phyloP scores from a whole-genome alignment of 306 rosid genomes.

The Quercus variabilis region DNA sequence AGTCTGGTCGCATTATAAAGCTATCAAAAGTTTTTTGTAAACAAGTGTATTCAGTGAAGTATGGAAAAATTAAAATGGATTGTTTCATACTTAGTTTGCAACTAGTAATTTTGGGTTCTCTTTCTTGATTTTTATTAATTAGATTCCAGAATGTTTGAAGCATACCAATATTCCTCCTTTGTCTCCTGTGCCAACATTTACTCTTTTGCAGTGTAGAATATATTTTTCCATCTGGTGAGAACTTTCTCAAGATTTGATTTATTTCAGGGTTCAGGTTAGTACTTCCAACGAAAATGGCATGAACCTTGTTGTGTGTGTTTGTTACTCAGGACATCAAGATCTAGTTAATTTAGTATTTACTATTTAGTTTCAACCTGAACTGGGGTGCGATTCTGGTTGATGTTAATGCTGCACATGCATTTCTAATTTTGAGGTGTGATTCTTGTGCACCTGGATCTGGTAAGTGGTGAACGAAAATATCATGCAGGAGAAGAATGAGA shows the following conservation, averaged over 20 bases:
- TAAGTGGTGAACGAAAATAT: background rate
- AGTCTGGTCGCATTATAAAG: background rate
- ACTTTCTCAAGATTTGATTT: background rate
- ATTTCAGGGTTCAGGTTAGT: background rate
- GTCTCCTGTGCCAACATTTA: background rate
- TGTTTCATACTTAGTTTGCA: background rate
- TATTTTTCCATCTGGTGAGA: background rate
- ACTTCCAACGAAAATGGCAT: background rate
- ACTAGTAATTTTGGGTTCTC: background rate
- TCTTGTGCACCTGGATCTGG: background rate
- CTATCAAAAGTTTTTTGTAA: background rate
- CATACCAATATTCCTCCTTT: background rate
- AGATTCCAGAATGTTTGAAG: background rate
- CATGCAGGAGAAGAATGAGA: background rate
- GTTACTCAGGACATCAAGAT: background rate
- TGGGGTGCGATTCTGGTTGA: background rate
- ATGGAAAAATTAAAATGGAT: background rate
- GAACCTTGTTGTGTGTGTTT: background rate
- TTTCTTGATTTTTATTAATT: background rate
- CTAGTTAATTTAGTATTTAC: background rate
- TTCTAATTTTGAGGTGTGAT: background rate
- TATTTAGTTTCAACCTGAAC: background rate
- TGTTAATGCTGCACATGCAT: background rate
- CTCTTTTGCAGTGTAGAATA: background rate
- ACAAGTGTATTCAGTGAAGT: background rate